Conservation (phyloP, 208 protist genomes). For the Crithidia thermophila region DNA sequence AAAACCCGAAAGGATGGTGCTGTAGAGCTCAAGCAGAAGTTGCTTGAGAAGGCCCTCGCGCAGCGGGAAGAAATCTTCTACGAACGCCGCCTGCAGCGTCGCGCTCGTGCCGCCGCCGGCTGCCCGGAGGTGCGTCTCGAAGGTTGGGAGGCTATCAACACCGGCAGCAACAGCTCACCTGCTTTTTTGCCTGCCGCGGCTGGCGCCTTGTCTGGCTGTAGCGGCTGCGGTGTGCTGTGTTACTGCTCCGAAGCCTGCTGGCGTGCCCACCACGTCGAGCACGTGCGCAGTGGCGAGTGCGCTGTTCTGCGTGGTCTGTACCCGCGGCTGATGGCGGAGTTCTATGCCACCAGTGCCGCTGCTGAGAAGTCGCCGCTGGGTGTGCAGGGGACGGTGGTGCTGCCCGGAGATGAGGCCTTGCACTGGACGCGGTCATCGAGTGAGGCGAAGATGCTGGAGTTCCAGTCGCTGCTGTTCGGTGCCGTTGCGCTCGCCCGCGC, state of each 20-base stretch:
- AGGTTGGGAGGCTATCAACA: constrained; percentile 8
- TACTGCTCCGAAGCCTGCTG: constrained; percentile 66
- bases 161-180: neutral
- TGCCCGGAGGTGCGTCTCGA: constrained; percentile 15
- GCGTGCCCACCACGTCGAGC: constrained; percentile 32
- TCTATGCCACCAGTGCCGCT: constrained; percentile 27
- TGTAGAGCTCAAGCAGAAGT: constrained; percentile 42
- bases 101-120: neutral
- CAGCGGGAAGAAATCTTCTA: constrained; percentile 39
- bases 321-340: constrained; percentile 57
- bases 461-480: constrained; percentile 46
- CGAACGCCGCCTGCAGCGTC: constrained; percentile 22
- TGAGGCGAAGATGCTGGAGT: constrained; percentile 54
- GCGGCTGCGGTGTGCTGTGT: constrained; percentile 57
- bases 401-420: constrained; percentile 43
- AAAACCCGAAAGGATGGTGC: constrained; percentile 54
- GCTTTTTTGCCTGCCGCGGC: constrained; percentile 1
- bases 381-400: constrained; percentile 1
- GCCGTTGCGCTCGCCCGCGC: constrained; percentile 32
- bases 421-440: constrained; percentile 50
- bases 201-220: constrained; percentile 44
- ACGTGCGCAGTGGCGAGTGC: constrained; percentile 54
- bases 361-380: constrained; percentile 6
- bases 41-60: constrained; percentile 34
- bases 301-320: constrained; percentile 53